Conservation (phyloP, 495 filamentous ascomycete genomes). For the Daldinia childiae region DNA sequence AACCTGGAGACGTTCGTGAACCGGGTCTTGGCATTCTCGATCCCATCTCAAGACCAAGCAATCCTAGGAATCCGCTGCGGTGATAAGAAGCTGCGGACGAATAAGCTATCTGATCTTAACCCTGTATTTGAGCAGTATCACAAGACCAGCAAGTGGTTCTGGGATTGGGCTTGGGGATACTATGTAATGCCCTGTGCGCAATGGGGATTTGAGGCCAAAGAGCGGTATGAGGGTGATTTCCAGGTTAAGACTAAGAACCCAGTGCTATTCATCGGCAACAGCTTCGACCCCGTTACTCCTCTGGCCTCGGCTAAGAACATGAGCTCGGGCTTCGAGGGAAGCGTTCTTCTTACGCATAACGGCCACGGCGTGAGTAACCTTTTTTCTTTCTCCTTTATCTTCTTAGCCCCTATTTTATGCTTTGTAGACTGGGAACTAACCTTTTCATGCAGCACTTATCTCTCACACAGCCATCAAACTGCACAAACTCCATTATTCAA, state of each 20-base stretch:
- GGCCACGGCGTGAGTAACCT: constrained; percentile 62
- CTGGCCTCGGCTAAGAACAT: constrained; percentile 60
- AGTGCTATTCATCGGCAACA: constrained; percentile 57
- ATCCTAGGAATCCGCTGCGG: constrained; percentile 44
- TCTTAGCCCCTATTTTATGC: not conserved
- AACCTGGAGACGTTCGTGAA: constrained; percentile 7
- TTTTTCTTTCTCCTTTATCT: not conserved
- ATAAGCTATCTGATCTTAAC: constrained; percentile 27
- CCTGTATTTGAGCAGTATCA: constrained; percentile 15
- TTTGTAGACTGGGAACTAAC: not conserved
- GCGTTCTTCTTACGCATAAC: constrained; percentile 61
- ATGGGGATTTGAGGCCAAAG: constrained; percentile 56
- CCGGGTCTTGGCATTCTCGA: not conserved
- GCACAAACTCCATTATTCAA: constrained; percentile 21
- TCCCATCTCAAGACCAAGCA: constrained; percentile 24
- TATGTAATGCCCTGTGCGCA: constrained; percentile 48
- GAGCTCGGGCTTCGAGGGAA: constrained; percentile 61
- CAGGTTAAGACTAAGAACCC: constrained; percentile 54
- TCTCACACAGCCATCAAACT: constrained; percentile 29
- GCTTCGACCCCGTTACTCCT: constrained; percentile 56
- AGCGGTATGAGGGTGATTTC: constrained; percentile 55
- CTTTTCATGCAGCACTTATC: constrained; percentile 11
- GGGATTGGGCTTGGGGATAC: constrained; percentile 33
- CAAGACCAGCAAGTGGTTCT: constrained; percentile 31
- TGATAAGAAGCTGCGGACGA: constrained; percentile 36